Evolutionary conservation across 805 yeast species (phyloP), one percentile per base, ranked within the genome.

Genomic region (Candida saitoana): DNA sequence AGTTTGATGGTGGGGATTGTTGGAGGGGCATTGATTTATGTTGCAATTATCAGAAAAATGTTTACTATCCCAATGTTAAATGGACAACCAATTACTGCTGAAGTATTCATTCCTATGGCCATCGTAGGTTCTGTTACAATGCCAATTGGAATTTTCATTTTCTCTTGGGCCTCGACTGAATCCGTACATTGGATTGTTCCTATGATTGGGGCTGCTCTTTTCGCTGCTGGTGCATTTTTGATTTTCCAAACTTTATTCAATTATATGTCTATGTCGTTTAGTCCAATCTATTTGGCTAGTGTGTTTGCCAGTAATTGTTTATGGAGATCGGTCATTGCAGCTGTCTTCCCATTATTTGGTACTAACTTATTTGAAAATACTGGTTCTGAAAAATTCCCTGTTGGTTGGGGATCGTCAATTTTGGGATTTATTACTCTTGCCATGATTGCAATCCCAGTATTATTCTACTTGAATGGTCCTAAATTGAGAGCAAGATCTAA

Each of bases 291-390:
- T 50, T 48, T 76, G 46, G 82, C 82, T 0, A 74, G 81, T 2
- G 82, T 74, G 2, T 74, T 73, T 55, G 83, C 82, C 3, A 75
- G 79, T 20, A 78, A 76, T 50, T 74, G 65, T 16, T 55, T 77
- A 24, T 65, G 66, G 47, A 66, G 84, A 40, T 63, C 76, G 4
- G 57, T 59, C 2, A 67, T 71, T 48, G 84, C 79, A 1, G 78
- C 79, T 43, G 75, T 73, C 2, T 79, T 79, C 63, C 84, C 84
- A 18, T 65, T 84, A 39, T 82, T 82, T 57, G 83, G 84, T 4
- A 56, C 68, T 33, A 75, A 76, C 20, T 69, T 84, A 78, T 84
- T 73, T 54, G 60, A 65, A 36, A 71, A 74, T 49, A 60, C 77
- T 42, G 73, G 70, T 9, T 69, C 68, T 38, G 60, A 66, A 48